These are phyloP conservation scores for Isoetes taiwanensis DNA, from an alignment of 75 land plant genomes.

Conservation along the genomic window DNA sequence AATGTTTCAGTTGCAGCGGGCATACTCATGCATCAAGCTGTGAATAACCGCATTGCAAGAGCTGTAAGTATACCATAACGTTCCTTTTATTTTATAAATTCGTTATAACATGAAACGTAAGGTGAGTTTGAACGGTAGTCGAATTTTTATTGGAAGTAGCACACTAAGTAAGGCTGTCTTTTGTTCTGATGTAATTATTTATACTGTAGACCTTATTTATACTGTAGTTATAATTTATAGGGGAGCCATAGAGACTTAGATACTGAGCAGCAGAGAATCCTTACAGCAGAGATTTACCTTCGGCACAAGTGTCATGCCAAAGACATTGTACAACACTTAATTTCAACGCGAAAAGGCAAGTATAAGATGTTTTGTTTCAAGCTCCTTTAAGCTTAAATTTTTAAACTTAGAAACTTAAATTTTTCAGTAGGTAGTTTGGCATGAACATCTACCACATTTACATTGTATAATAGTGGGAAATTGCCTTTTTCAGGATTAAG, in stretches of 20 bases:
- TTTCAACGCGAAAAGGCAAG: too few species aligned
- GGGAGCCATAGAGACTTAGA: constrained; percentile 77
- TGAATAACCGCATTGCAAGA: constrained; percentile 51
- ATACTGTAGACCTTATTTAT: neutral
- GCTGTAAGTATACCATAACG: constrained; percentile 29
- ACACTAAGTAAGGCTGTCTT: neutral
- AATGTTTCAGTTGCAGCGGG: constrained; percentile 99
- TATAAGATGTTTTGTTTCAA: too few species aligned
- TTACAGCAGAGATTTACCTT: constrained; percentile 74
- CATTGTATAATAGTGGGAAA: too few species aligned
- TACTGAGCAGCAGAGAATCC: constrained; percentile 41
- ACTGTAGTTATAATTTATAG: constrained; percentile 19
- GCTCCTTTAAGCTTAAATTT: too few species aligned
- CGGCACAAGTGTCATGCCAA: too few species aligned
- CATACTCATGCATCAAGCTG: constrained; percentile 85
- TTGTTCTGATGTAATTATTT: neutral
- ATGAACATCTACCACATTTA: too few species aligned
- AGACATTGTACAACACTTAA: too few species aligned
- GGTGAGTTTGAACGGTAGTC: neutral
- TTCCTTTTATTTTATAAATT: neutral
- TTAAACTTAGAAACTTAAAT: too few species aligned
- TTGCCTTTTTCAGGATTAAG: too few species aligned
- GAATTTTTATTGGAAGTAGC: neutral
- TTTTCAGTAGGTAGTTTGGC: too few species aligned
- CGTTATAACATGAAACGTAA: neutral